Percentiles rank a stretch among this genome's conserved stretches.
Evolutionary conservation across 148 eudicot genomes (phyloP).

Genomic region (Camellia granthamiana): DNA sequence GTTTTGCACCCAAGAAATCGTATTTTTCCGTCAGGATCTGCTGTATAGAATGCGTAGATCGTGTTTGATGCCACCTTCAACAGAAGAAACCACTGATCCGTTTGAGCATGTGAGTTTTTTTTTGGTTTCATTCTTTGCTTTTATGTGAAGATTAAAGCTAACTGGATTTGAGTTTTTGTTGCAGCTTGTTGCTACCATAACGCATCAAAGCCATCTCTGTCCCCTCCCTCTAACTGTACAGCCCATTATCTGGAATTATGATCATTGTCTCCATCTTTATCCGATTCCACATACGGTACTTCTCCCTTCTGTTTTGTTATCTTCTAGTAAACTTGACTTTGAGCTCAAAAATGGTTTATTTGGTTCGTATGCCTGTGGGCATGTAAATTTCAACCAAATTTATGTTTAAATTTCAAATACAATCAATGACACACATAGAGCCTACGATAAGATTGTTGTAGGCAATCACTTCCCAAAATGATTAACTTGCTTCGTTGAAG

Average conservation of each 20-base stretch:
- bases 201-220: constrained; percentile 95
- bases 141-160: neutral
- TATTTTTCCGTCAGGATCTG: constrained; percentile 86
- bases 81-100: constrained; percentile 85
- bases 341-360: neutral
- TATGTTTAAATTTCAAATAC: too few species aligned
- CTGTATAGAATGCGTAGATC: constrained; percentile 92
- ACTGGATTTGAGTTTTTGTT: constrained; percentile 9
- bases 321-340: neutral
- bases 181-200: constrained; percentile 97
- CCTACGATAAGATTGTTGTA: too few species aligned
- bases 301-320: neutral
- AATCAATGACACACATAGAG: too few species aligned
- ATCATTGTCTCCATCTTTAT: constrained; percentile 87
- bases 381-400: too few species aligned
- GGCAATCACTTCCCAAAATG: too few species aligned
- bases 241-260: constrained; percentile 90
- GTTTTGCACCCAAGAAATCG: constrained; percentile 85
- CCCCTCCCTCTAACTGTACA: constrained; percentile 85
- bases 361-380: neutral
- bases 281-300: constrained; percentile 91
- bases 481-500: too few species aligned
- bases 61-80: constrained; percentile 77
- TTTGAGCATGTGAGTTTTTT: constrained; percentile 72
- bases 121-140: neutral